Conservation (phyloP, 257 asterid species). For the Avicennia marina region DNA sequence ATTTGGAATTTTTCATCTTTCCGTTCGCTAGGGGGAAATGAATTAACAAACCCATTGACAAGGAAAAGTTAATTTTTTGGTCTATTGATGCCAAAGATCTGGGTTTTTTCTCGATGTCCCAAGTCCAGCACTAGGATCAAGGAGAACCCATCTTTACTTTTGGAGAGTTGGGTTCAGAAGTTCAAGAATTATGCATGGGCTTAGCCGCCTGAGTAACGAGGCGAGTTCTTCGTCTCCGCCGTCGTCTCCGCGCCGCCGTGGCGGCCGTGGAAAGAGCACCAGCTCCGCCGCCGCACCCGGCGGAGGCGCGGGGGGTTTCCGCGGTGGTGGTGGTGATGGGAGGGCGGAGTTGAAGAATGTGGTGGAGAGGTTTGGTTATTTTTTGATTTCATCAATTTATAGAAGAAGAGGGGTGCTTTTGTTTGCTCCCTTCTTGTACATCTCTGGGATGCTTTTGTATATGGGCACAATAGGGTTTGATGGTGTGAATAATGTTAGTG, state of each 20-base stretch:
- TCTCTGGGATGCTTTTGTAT: constrained; percentile 87
- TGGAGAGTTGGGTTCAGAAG: neutral
- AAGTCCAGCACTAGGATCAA: constrained; percentile 19
- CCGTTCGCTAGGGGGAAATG: neutral
- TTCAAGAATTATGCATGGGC: constrained; percentile 80
- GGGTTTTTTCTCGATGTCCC: constrained; percentile 26
- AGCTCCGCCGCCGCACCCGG: constrained; percentile 20
- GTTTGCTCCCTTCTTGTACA: constrained; percentile 87
- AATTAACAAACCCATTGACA: no score
- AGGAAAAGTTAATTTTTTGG: neutral
- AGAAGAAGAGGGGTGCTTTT: constrained; percentile 79
- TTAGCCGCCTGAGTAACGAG: constrained; percentile 90
- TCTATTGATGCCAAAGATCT: constrained; percentile 30
- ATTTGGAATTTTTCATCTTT: neutral
- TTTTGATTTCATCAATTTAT: constrained; percentile 64
- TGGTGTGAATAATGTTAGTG: constrained; percentile 27
- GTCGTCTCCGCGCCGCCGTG: constrained; percentile 75
- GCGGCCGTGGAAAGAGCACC: constrained; percentile 41
- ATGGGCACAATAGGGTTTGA: constrained; percentile 80
- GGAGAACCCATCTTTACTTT: constrained; percentile 9
- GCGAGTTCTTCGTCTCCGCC: constrained; percentile 73
- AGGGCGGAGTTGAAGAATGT: constrained; percentile 54
- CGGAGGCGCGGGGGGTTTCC: constrained; percentile 37
- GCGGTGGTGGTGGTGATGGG: constrained; percentile 34
- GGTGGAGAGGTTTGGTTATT: constrained; percentile 65